A percentile compares a stretch with the other conserved stretches of the same genome.
phyloP scores from a whole-genome alignment of 2,329 filamentous ascomycete genomes.

The Chlorencoelia australis region DNA sequence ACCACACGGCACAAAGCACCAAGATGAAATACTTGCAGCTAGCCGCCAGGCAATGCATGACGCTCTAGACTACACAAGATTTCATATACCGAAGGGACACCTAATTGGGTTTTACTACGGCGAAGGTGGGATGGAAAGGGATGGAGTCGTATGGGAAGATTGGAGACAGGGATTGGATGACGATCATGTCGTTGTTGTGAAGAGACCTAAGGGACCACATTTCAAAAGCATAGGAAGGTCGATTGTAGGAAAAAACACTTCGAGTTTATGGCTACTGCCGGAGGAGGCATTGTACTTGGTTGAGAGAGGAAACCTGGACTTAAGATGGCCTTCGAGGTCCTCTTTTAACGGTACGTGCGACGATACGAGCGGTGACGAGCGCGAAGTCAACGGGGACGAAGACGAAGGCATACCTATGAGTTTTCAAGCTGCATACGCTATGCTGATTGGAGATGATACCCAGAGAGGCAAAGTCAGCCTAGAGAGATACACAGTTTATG shows the following conservation, averaged over 20 bases:
- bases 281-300: slow-evolving; percentile 87
- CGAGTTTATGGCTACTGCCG: slow-evolving; percentile 71
- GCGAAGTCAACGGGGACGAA: slow-evolving; percentile 34
- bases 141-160: slow-evolving; percentile 51
- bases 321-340: slow-evolving; percentile 65
- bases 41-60: slow-evolving; percentile 84
- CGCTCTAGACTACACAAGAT: slow-evolving; percentile 66
- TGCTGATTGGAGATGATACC: slow-evolving; percentile 64
- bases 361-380: slow-evolving; percentile 29
- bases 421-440: slow-evolving; percentile 79
- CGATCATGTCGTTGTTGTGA: slow-evolving; percentile 51
- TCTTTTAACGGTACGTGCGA: slow-evolving; percentile 34
- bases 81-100: slow-evolving; percentile 58
- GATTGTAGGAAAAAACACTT: slow-evolving; percentile 44
- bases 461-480: slow-evolving; percentile 52
- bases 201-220: slow-evolving; percentile 61
- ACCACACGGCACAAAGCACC: slow-evolving; percentile 75
- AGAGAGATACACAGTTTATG: slow-evolving; percentile 81
- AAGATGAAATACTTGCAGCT: slow-evolving; percentile 66
- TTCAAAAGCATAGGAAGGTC: slow-evolving; percentile 68
- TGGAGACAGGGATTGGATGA: slow-evolving; percentile 54
- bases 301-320: slow-evolving; percentile 77
- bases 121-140: slow-evolving; percentile 32
- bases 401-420: slow-evolving; percentile 72
- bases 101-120: slow-evolving; percentile 64